Evolutionary conservation across 257 asterid species (phyloP), one percentile per base, ranked within the genome.

Genomic region (Solanum chilense): DNA sequence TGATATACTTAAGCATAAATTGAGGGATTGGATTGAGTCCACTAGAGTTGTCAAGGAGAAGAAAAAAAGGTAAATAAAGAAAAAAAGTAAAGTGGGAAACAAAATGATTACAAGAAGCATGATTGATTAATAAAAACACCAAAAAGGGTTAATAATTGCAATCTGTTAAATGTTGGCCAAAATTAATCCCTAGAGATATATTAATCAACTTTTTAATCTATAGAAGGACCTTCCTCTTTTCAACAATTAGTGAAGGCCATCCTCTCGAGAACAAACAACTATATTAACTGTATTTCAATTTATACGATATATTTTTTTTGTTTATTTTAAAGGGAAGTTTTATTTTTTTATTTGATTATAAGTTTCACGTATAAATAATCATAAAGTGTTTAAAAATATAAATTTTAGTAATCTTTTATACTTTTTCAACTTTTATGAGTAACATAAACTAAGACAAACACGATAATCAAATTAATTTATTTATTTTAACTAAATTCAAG

Each of bases 81-180:
- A 89, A 83, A 83, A 82, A 42, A 18, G 7, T 39, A 27, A 84
- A 86, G 90, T 88, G 92, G 90, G 87, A 86, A 69, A 85, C 90
- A 88, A 87, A 88, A 91, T 89, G 91, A 89, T 91, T 87, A 58
- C 76, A 87, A 85, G 88, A 82, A 89, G 87, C 91, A 91, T 89
- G 87, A 86, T 87, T 89, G 82, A 75, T 47, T 29, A 70, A 52
- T 87, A 87, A 89, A 86, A 90, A 62, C 25, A 27, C 62, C 64
- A 27, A 76, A 87, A 88, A 86, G 37, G 88, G 88, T 81, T 87
- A 83, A 86, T 90, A 41, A 71, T 90, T 82, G 37, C 52, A 29
- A 45, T 81, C 9, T 39, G 71, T 74, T 60, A 56, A 47, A 37
- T 64, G 12, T 35, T 81, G 84, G 68, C 45, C 29, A 85, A 62